phyloP scores from a whole-genome alignment of 169 alveolate genomes.

The Eimeria falciformis region DNA sequence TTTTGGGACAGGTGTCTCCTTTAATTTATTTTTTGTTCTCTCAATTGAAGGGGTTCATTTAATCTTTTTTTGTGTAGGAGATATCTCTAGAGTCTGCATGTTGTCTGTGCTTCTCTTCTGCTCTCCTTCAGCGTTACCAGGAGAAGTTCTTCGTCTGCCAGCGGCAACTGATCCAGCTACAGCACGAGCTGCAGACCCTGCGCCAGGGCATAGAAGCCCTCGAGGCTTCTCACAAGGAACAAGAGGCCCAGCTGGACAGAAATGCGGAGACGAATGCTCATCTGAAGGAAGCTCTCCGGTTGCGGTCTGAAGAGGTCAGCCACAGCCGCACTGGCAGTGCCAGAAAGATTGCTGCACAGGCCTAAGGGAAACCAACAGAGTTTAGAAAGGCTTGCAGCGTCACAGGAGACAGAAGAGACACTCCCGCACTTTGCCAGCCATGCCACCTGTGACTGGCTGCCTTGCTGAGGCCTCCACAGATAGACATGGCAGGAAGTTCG shows the following conservation, averaged over 20 bases:
- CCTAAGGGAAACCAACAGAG: too few species aligned
- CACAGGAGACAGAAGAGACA: too few species aligned
- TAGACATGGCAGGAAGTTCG: too few species aligned
- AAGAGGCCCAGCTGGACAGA: neutral
- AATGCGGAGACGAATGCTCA: neutral
- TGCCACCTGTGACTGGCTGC: too few species aligned
- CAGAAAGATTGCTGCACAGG: too few species aligned
- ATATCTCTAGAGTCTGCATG: too few species aligned
- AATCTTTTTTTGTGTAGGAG: too few species aligned
- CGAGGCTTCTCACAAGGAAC: neutral
- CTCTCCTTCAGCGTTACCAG: neutral
- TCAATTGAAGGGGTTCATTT: neutral
- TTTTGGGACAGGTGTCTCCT: neutral
- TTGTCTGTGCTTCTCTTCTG: neutral
- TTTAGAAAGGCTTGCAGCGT: too few species aligned
- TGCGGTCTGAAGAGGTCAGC: constrained; percentile 10
- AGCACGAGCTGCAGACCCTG: neutral
- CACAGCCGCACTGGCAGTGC: too few species aligned
- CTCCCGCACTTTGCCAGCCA: too few species aligned
- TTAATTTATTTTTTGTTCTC: neutral
- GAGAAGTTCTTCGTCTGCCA: constrained; percentile 22
- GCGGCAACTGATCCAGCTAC: constrained; percentile 18
- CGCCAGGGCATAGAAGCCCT: neutral
- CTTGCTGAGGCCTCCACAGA: too few species aligned
- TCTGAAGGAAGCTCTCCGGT: neutral